Evolutionary conservation across 78 protist genomes (phyloP), one percentile per base, ranked within the genome.

Genomic region (Dictyostelium intermedium): DNA sequence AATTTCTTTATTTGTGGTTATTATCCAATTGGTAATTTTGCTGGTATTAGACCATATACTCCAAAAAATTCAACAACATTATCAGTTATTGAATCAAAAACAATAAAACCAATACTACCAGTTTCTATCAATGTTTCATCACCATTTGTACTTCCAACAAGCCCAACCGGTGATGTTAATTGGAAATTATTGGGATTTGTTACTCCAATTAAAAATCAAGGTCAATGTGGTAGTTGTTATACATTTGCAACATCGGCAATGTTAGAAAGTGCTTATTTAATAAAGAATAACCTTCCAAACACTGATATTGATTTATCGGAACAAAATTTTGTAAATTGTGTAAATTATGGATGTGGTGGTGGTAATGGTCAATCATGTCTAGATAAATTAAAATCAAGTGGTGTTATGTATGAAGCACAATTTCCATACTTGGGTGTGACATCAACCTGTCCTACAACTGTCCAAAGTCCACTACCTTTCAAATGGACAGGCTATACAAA

Each of bases 131-230:
- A 11, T 66, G 13, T 27, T 10, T 27, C 74, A 66, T 11, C 39
- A 3, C 35, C 37, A 66, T 66, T 66, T 66, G 27, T 27, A 25
- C n/a, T 27, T 2, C 23, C 30, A n/a, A 27, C 20, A 2, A 66
- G 27, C 20, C 20, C 74, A 66, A 66, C 74, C 10, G 74, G 35
- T 27, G 74, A 45, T 27, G 23, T 96, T 34, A 93, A 96, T 83
- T 97, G 98, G 98, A 43, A 70, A 43, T 27, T 0, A 20, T 30
- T 69, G 23, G 97, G 97, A 11, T 89, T 73, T 11, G 97, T 96
- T 18, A 89, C 96, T 18, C 32, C 83, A 7, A 47, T 91, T 25
- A 91, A 82, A 41, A 63, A 91, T 39, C 95, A 91, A 91, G 82
- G 82, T 3, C 72, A 35, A 32, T 91, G 95, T 69, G 95, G 95